A percentile compares a stretch with the other conserved stretches of the same genome.
Conservation (phyloP, 2,329 filamentous ascomycete genomes). For the Aspergillus proliferans region DNA sequence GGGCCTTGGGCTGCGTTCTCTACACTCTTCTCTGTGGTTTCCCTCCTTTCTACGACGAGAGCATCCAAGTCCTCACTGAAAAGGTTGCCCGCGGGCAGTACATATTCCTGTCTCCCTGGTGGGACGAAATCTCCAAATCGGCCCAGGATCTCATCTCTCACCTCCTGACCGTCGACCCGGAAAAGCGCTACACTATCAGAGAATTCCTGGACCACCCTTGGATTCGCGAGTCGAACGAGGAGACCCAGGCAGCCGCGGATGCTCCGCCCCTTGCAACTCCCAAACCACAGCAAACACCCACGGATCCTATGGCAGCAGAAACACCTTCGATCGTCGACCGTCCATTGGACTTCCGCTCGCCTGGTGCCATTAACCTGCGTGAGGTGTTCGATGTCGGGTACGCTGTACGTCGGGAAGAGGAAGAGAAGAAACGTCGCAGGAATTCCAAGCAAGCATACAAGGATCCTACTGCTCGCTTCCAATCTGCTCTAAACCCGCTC, state of each 20-base stretch:
- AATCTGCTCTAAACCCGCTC: constrained; percentile 56
- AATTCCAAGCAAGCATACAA: constrained; percentile 68
- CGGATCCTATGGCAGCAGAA: constrained; percentile 46
- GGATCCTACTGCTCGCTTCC: constrained; percentile 51
- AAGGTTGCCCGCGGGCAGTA: constrained; percentile 97
- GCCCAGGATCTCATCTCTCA: constrained; percentile 93
- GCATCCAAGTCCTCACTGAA: constrained; percentile 91
- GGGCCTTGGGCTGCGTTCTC: constrained; percentile 91
- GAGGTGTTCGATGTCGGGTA: constrained; percentile 99
- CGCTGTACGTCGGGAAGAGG: constrained; percentile 91
- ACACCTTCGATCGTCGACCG: constrained; percentile 50
- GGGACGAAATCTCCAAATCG: constrained; percentile 95
- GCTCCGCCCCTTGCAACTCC: constrained; percentile 68
- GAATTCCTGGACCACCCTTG: constrained; percentile 94
- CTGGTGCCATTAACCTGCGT: constrained; percentile 87
- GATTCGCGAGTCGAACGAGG: constrained; percentile 68
- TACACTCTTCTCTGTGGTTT: constrained; percentile 97
- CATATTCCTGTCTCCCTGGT: constrained; percentile 97
- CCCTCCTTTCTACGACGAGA: constrained; percentile 97
- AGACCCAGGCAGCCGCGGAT: constrained; percentile 60
- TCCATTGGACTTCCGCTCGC: constrained; percentile 87
- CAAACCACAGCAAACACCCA: constrained; percentile 51
- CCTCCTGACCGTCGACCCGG: constrained; percentile 86
- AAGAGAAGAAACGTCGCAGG: constrained; percentile 87
- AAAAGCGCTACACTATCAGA: constrained; percentile 87